phyloP scores from a whole-genome alignment of 257 asterid genomes.

The Henckelia pumila region DNA sequence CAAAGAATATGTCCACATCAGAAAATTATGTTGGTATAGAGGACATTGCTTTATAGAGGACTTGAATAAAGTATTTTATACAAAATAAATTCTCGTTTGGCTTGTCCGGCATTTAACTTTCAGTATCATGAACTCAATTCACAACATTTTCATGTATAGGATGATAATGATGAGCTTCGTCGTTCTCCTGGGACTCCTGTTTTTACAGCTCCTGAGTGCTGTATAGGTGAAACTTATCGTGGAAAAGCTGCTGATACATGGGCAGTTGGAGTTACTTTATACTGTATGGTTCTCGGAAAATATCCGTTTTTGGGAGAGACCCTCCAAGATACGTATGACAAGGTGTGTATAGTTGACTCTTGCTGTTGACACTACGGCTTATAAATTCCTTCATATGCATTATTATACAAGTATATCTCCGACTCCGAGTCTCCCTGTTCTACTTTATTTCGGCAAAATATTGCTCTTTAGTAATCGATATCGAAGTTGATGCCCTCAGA shows the following conservation, averaged over 20 bases:
- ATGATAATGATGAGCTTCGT: conserved; percentile 84
- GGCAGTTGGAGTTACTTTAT: conserved; percentile 66
- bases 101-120: background rate
- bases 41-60: background rate
- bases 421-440: background rate
- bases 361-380: background rate
- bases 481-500: conserved; percentile 39
- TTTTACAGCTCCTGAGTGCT: conserved; percentile 98
- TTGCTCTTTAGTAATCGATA: conserved; percentile 15
- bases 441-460: background rate
- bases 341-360: conserved; percentile 37
- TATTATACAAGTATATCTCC: background rate
- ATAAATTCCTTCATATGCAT: background rate
- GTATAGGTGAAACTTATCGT: conserved; percentile 52
- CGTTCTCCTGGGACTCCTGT: conserved; percentile 99
- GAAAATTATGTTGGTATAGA: background rate
- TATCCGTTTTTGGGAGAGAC: conserved; percentile 89
- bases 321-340: conserved; percentile 92
- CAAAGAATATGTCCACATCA: background rate
- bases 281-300: conserved; percentile 48
- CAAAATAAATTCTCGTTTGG: background rate
- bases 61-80: background rate
- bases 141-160: conserved; percentile 35
- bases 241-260: conserved; percentile 58
- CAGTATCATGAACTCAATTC: background rate